These are phyloP conservation scores for Sistotremastrum suecicum DNA, from an alignment of 768 basidiomycete species.

Conservation along the genomic window DNA sequence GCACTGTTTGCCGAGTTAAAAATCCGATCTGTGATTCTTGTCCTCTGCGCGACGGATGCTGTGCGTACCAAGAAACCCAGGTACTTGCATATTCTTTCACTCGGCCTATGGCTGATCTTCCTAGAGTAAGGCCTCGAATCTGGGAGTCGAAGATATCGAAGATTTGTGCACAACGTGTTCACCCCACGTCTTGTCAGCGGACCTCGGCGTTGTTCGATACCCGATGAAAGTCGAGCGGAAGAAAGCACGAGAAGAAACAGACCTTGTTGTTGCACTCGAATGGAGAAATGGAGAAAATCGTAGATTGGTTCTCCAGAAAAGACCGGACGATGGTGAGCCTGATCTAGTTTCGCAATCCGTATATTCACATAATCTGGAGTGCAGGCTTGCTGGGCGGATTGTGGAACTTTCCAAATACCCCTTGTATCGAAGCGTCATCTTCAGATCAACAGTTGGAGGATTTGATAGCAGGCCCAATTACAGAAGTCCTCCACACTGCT, in stretches of 20 bases:
- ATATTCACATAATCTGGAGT: not conserved
- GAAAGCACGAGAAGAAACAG: slow-evolving; percentile 71
- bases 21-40: slow-evolving; percentile 64
- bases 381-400: slow-evolving; percentile 76
- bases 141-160: slow-evolving; percentile 47
- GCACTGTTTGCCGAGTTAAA: slow-evolving; percentile 80
- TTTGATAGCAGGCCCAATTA: no score
- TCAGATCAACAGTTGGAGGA: not conserved
- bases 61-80: slow-evolving; percentile 31
- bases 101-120: not conserved
- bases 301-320: slow-evolving; percentile 62
- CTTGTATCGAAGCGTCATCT: slow-evolving; percentile 32
- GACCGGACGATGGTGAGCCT: slow-evolving; percentile 66
- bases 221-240: slow-evolving; percentile 81
- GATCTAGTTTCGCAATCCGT: not conserved
- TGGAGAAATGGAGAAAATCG: slow-evolving; percentile 41
- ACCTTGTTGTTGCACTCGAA: slow-evolving; percentile 76
- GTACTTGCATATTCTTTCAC: not conserved
- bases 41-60: slow-evolving; percentile 56
- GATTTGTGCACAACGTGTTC: slow-evolving; percentile 61
- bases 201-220: slow-evolving; percentile 46
- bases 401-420: slow-evolving; percentile 68
- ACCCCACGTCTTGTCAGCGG: slow-evolving; percentile 24
- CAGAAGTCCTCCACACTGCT: not conserved
- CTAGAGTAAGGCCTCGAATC: slow-evolving; percentile 2